Percentiles rank a stretch among this genome's conserved stretches.
phyloP scores from a whole-genome alignment of 176 grass and related monocot genomes.

The Juncus effusus region DNA sequence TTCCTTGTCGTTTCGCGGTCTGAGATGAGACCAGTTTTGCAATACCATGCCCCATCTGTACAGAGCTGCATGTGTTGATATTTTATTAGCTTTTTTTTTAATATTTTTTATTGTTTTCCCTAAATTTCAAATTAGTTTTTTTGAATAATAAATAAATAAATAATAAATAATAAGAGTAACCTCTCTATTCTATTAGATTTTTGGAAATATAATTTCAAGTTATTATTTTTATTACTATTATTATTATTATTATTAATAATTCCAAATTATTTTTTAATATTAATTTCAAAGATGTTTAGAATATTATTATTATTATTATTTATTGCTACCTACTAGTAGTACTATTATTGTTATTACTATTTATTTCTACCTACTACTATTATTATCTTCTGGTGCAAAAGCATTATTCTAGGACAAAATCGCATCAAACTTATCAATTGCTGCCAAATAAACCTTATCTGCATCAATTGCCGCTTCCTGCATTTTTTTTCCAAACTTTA shows the following conservation, averaged over 20 bases:
- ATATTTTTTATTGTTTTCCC: background rate
- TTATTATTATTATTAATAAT: background rate
- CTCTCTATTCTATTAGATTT: too few relatives aligned
- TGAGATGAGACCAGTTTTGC: conserved; percentile 72
- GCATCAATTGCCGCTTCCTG: conserved; percentile 84
- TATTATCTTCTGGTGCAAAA: conserved; percentile 58
- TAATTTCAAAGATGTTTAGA: background rate
- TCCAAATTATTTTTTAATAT: conserved; percentile 4
- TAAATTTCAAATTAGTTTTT: background rate
- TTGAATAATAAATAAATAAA: background rate
- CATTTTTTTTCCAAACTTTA: conserved; percentile 9
- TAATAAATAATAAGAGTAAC: too few relatives aligned
- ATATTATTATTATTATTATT: background rate
- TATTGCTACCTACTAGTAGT: too few relatives aligned
- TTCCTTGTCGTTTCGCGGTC: conserved; percentile 48
- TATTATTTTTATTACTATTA: too few relatives aligned
- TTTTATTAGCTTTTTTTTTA: too few relatives aligned
- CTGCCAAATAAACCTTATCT: conserved; percentile 76
- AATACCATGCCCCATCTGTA: conserved; percentile 82
- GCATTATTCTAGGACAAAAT: conserved; percentile 70
- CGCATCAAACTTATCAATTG: conserved; percentile 92
- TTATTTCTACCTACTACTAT: background rate
- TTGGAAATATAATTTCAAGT: too few relatives aligned
- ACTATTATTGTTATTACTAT: too few relatives aligned
- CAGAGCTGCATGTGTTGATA: conserved; percentile 43